Conservation (phyloP, 129 eudicot species). For the Artemisia tridentata region DNA sequence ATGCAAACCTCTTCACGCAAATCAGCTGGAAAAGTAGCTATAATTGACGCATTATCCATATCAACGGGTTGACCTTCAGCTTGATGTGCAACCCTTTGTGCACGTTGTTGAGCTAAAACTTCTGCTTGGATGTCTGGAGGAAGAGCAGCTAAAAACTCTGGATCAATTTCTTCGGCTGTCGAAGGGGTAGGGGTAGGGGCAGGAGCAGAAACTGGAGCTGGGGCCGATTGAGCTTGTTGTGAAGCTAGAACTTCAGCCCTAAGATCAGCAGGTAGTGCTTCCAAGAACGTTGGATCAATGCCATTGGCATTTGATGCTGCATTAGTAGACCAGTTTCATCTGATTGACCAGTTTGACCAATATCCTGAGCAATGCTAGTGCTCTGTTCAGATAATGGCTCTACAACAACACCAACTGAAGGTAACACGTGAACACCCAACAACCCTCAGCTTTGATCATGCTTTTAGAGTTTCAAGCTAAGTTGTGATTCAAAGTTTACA, state of each 20-base stretch:
- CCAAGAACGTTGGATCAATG: slow-evolving; percentile 58
- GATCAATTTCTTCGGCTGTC: slow-evolving; percentile 86
- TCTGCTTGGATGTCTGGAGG: slow-evolving; percentile 97
- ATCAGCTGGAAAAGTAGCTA: slow-evolving; percentile 96
- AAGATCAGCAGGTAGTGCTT: slow-evolving; percentile 90
- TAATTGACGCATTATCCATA: slow-evolving; percentile 93
- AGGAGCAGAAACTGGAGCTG: slow-evolving; percentile 50
- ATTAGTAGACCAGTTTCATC: slow-evolving; percentile 47
- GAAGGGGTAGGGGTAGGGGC: slow-evolving; percentile 48
- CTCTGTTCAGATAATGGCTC: too few relatives aligned
- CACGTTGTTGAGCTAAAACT: slow-evolving; percentile 93
- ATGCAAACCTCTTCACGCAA: slow-evolving; percentile 52
- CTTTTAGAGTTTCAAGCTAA: too few relatives aligned
- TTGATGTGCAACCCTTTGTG: slow-evolving; percentile 80
- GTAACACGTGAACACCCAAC: too few relatives aligned
- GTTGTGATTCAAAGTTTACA: too few relatives aligned
- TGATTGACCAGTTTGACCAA: not conserved
- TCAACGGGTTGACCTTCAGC: slow-evolving; percentile 98
- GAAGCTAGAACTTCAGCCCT: slow-evolving; percentile 92
- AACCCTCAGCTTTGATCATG: too few relatives aligned
- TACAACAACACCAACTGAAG: too few relatives aligned
- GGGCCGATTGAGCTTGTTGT: slow-evolving; percentile 63
- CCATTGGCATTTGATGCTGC: slow-evolving; percentile 53
- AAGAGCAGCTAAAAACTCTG: slow-evolving; percentile 94
- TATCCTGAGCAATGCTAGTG: too few relatives aligned